Evolutionary conservation across 768 basidiomycete species (phyloP), one percentile per base, ranked within the genome.

Genomic region (Naematelia encephala): DNA sequence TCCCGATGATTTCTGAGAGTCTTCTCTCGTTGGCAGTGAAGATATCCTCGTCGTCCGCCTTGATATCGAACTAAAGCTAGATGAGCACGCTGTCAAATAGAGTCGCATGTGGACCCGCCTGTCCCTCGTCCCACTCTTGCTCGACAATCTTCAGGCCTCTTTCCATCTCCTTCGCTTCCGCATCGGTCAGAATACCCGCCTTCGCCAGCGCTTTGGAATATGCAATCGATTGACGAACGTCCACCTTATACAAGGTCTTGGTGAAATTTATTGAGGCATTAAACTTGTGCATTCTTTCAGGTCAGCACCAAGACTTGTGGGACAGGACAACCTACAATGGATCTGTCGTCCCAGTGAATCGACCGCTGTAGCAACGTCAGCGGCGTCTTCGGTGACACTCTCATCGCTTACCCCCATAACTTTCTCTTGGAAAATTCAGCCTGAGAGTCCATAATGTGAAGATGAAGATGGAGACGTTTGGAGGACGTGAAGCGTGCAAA

Each of bases 11-110:
- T 79, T 99, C 94, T 62, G 86, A 89, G 65, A 99, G 78, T 43
- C 96, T 84, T 48, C 96, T 86, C 76, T 99, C 96, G 71, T 98
- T 99, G 54, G 96, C 96, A 12, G 96, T 99, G 77, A 98, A 94
- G 60, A 99, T 98, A 72, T 99, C 96, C 72, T 99, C 96, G 69
- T 99, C 96, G 67, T 94, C 91, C n/a, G 84, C 80, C 60, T 87
- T 81, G 27, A 85, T 78, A 56, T 80, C 74, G 73, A 99, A 99
- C 88, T 93, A 68, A 13, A 16, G 34, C 34, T 13, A n/a, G 21
- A 13, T 34, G 43, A 14, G 14, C 49, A 44, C 25, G 19, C 5
- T 5, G 13, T 19, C 39, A 16, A 10, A 52, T 28, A 3, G 50
- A 55, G 19, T 11, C 14, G 42, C 50, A 46, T 19, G 28, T 5